phyloP scores from a whole-genome alignment of 768 basidiomycete species.

The Pleurotus pulmonarius region DNA sequence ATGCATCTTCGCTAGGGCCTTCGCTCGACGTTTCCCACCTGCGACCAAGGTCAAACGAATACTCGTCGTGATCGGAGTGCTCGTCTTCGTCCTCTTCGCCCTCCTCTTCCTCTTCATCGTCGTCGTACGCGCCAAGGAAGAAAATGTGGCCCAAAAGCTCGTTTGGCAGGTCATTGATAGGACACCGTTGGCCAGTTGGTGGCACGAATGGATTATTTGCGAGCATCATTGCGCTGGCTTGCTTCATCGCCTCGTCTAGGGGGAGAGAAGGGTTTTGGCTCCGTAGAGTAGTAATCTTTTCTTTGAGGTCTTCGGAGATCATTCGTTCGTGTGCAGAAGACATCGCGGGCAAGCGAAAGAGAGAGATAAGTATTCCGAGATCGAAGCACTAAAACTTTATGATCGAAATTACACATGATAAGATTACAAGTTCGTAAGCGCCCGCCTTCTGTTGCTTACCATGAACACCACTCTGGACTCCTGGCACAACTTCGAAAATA shows the following conservation, averaged over 20 bases:
- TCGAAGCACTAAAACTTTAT: too few species aligned
- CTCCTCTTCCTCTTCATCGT: constrained; percentile 28
- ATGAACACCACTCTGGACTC: too few species aligned
- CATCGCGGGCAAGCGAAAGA: background rate
- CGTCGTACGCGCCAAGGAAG: constrained; percentile 35
- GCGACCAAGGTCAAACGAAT: constrained; percentile 12
- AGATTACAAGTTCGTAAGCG: too few species aligned
- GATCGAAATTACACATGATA: too few species aligned
- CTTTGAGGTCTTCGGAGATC: background rate
- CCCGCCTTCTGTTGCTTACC: too few species aligned
- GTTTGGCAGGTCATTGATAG: constrained; percentile 49
- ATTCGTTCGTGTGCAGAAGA: background rate
- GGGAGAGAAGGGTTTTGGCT: constrained; percentile 21
- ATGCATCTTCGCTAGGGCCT: background rate
- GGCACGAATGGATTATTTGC: constrained; percentile 46
- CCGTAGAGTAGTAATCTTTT: background rate
- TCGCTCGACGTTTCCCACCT: constrained; percentile 3
- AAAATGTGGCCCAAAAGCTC: constrained; percentile 59
- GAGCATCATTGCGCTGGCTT: constrained; percentile 32
- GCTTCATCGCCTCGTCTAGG: constrained; percentile 25
- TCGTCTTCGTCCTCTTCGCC: constrained; percentile 25
- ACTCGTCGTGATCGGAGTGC: constrained; percentile 29
- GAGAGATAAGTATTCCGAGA: background rate
- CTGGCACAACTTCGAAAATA: too few species aligned
- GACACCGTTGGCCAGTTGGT: constrained; percentile 38